phyloP scores from a whole-genome alignment of 2,329 filamentous ascomycete species.

The Didymellaceae sp. region DNA sequence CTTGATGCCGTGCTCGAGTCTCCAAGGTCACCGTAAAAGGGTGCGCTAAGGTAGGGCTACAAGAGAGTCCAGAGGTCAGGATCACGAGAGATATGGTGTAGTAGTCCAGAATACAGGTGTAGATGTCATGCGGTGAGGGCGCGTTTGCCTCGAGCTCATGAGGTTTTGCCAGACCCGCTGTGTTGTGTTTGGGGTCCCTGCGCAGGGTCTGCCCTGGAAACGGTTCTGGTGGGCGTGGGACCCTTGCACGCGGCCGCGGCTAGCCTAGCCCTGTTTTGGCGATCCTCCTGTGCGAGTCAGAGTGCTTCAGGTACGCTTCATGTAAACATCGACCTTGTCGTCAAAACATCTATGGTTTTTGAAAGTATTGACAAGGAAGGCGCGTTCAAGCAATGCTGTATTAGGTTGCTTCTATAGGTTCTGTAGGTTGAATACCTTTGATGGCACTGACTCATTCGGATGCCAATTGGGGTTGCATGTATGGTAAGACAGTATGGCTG shows the following conservation, averaged over 20 bases:
- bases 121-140: neutral
- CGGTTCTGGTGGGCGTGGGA: constrained; percentile 17
- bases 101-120: neutral
- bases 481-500: too few relatives aligned
- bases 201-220: constrained; percentile 28
- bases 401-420: too few relatives aligned
- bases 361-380: neutral
- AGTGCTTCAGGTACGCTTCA: constrained; percentile 3
- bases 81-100: neutral
- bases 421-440: too few relatives aligned
- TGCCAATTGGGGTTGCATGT: too few relatives aligned
- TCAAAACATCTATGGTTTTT: too few relatives aligned
- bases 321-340: neutral
- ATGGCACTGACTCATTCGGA: too few relatives aligned
- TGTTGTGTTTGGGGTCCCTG: constrained; percentile 31
- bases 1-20: neutral
- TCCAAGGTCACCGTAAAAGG: neutral
- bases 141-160: neutral
- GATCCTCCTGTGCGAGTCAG: constrained; percentile 17
- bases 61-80: neutral
- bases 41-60: neutral
- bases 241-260: constrained; percentile 19
- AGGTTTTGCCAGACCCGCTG: constrained; percentile 4
- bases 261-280: constrained; percentile 2
- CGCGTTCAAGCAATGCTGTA: too few relatives aligned